phyloP scores from a whole-genome alignment of 1,139 yeast species.

The Suhomyces terraborum region DNA sequence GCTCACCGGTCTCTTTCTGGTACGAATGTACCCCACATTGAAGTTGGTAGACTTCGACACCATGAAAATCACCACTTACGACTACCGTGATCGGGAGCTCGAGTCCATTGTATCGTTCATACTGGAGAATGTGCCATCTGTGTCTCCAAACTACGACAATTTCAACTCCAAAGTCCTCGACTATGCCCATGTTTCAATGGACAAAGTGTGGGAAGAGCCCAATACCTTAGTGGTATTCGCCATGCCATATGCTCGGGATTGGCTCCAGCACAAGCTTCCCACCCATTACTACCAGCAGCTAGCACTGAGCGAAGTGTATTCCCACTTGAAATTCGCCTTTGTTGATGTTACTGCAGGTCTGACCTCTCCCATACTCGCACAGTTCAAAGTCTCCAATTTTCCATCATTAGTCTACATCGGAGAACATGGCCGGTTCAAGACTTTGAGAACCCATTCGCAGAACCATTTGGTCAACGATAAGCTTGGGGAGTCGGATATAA shows the following conservation, averaged over 20 bases:
- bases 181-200: slow-evolving; percentile 13
- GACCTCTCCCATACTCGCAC: slow-evolving; percentile 23
- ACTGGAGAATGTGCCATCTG: slow-evolving; percentile 14
- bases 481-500: slow-evolving; percentile 24
- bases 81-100: slow-evolving; percentile 25
- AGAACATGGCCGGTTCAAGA: slow-evolving; percentile 26
- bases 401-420: slow-evolving; percentile 37
- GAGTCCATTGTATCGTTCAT: slow-evolving; percentile 29
- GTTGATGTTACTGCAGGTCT: slow-evolving; percentile 28
- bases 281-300: slow-evolving; percentile 38
- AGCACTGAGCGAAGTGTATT: slow-evolving; percentile 20
- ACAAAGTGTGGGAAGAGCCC: slow-evolving; percentile 11
- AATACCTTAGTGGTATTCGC: slow-evolving; percentile 33
- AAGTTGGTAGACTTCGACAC: slow-evolving; percentile 32
- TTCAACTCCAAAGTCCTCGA: slow-evolving; percentile 19
- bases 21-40: slow-evolving; percentile 36
- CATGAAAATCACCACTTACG: slow-evolving; percentile 29
- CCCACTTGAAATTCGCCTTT: slow-evolving; percentile 26
- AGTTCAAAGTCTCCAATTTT: slow-evolving; percentile 33
- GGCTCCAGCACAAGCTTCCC: slow-evolving; percentile 37
- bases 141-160: slow-evolving; percentile 25
- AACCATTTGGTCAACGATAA: slow-evolving; percentile 25
- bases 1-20: slow-evolving; percentile 29
- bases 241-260: slow-evolving; percentile 27
- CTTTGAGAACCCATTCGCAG: slow-evolving; percentile 30